phyloP scores from a whole-genome alignment of 75 land plant species.

The Cunninghamia lanceolata region DNA sequence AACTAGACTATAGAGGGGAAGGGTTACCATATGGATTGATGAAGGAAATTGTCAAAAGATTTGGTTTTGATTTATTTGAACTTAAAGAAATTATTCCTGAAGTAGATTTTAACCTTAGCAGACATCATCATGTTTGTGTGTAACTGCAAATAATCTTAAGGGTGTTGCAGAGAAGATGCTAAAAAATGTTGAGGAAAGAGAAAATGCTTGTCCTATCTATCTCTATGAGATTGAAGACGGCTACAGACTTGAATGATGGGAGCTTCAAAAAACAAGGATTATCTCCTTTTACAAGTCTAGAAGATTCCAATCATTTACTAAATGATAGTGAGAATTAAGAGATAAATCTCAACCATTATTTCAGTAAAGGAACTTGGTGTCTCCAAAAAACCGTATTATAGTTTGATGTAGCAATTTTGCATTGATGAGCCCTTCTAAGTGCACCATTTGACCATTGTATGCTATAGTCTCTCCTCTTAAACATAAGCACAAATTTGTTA shows the following conservation, averaged over 20 bases:
- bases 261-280: no score
- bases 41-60: conserved; percentile 58
- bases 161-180: neutral
- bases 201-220: conserved; percentile 61
- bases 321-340: neutral
- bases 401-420: neutral
- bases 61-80: conserved; percentile 66
- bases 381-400: neutral
- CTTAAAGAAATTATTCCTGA: conserved; percentile 51
- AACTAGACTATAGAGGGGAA: no score
- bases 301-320: no score
- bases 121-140: conserved; percentile 49
- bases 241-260: conserved; percentile 58
- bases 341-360: neutral
- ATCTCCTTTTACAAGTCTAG: no score
- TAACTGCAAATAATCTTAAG: conserved; percentile 25
- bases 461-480: neutral
- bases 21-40: conserved; percentile 49
- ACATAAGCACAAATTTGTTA: neutral
- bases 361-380: neutral
- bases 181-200: conserved; percentile 12
- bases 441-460: neutral
- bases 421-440: neutral
- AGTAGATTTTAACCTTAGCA: conserved; percentile 38
- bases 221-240: conserved; percentile 69